phyloP scores from a whole-genome alignment of 208 protist genomes.

The Leishmania braziliensis region DNA sequence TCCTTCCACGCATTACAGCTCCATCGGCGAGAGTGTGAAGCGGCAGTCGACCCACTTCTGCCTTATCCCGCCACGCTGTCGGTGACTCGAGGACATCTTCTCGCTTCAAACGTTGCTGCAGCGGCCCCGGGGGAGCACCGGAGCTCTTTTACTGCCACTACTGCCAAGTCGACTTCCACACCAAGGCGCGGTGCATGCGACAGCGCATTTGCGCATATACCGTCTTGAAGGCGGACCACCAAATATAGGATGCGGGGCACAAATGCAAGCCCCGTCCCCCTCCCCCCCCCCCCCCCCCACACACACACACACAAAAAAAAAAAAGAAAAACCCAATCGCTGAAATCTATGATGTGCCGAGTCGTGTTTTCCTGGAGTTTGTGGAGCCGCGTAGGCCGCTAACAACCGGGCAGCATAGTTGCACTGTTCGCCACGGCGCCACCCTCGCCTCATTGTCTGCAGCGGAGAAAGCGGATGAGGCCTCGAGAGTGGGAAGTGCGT shows the following conservation, averaged over 20 bases:
- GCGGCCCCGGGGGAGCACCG: background rate
- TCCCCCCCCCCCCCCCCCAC: too few relatives aligned
- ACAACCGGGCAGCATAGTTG: background rate
- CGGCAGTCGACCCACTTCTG: background rate
- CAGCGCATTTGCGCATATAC: background rate
- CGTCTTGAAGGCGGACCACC: background rate
- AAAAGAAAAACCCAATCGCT: background rate
- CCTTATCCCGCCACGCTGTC: slow-evolving; percentile 9
- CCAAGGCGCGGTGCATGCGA: slow-evolving; percentile 1
- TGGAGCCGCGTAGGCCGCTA: slow-evolving; percentile 1
- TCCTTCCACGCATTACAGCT: background rate
- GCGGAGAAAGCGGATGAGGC: background rate
- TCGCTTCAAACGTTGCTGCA: slow-evolving; percentile 4
- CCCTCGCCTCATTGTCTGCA: background rate
- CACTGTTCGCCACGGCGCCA: slow-evolving; percentile 10
- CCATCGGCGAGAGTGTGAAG: background rate
- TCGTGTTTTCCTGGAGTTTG: background rate
- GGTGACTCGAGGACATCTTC: slow-evolving; percentile 12
- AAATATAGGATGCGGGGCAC: too few relatives aligned
- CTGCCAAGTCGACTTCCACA: slow-evolving; percentile 16
- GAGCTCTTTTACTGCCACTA: slow-evolving; percentile 23
- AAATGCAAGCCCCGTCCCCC: too few relatives aligned
- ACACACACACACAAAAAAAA: background rate
- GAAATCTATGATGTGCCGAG: too few relatives aligned
- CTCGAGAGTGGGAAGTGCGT: background rate